These are phyloP conservation scores for Schizosaccharomyces japonicus DNA, from an alignment of 805 yeast species.

Conservation along the genomic window DNA sequence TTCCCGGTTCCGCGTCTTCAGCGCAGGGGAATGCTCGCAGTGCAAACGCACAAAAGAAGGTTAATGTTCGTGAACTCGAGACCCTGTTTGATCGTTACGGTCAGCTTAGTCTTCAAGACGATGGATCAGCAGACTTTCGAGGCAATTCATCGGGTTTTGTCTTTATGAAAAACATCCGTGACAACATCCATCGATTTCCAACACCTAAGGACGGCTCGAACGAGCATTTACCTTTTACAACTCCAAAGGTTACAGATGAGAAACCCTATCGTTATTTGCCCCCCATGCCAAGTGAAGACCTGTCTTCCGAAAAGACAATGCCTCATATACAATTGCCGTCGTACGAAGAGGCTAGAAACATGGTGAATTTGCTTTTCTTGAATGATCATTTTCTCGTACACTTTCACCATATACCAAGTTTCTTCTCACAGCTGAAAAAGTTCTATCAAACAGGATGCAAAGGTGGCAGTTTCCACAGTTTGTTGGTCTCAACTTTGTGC, in stretches of 20 bases:
- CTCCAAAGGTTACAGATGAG: neutral
- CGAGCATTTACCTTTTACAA: too few relatives aligned
- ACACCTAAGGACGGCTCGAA: neutral
- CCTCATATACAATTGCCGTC: neutral
- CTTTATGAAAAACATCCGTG: neutral
- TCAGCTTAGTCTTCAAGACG: neutral
- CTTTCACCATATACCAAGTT: neutral
- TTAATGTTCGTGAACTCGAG: neutral
- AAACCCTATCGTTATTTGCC: neutral
- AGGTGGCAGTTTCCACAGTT: neutral
- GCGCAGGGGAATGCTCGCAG: neutral
- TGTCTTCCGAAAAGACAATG: neutral
- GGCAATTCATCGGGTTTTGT: conserved; percentile 1
- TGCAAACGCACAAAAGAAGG: neutral
- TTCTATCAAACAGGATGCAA: neutral
- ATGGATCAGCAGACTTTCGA: neutral
- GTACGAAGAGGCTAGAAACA: neutral
- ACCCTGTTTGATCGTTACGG: neutral
- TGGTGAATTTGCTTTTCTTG: neutral
- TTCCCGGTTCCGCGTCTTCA: neutral
- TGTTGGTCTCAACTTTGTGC: neutral
- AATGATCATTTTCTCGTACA: conserved; percentile 1
- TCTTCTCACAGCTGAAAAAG: neutral
- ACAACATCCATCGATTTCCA: neutral
- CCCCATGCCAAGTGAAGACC: neutral